Evolutionary conservation across 352 stramenopile species (phyloP).

Genomic region (Vaucheria bursata): DNA sequence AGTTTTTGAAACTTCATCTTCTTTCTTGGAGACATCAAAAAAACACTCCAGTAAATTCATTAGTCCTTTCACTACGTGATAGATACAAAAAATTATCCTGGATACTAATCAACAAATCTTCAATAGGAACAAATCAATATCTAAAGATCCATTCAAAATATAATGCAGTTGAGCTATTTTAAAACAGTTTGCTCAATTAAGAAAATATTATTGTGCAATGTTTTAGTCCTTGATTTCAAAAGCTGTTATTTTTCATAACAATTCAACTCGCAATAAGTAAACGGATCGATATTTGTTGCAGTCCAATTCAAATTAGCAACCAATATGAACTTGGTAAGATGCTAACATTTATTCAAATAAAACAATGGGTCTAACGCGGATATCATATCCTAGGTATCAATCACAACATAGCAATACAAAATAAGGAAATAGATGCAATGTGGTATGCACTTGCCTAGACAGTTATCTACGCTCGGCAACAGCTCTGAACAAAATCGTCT

Average conservation of each 20-base stretch:
- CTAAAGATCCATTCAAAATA: not conserved
- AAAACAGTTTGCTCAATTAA: not conserved
- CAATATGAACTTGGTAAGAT: not conserved
- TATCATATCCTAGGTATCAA: too few relatives aligned
- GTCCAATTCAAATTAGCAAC: not conserved
- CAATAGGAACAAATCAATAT: not conserved
- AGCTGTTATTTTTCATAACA: too few relatives aligned
- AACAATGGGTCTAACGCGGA: not conserved
- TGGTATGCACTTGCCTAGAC: slow-evolving; percentile 53
- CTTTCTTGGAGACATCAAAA: slow-evolving; percentile 58
- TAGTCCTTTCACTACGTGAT: slow-evolving; percentile 59
- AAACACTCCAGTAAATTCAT: slow-evolving; percentile 82
- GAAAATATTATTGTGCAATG: not conserved
- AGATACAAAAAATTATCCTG: not conserved
- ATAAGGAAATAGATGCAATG: too few relatives aligned
- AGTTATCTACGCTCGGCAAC: slow-evolving; percentile 73
- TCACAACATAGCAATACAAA: too few relatives aligned
- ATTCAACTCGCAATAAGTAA: too few relatives aligned
- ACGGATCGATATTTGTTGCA: not conserved
- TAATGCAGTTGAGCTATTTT: not conserved
- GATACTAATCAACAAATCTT: not conserved
- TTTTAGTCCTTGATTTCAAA: too few relatives aligned
- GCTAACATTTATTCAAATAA: not conserved
- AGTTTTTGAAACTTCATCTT: slow-evolving; percentile 57
- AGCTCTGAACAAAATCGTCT: slow-evolving; percentile 75